Evolutionary conservation across 208 protist genomes (phyloP), one percentile per base, ranked within the genome.

Genomic region (Acanthamoeba healyi): DNA sequence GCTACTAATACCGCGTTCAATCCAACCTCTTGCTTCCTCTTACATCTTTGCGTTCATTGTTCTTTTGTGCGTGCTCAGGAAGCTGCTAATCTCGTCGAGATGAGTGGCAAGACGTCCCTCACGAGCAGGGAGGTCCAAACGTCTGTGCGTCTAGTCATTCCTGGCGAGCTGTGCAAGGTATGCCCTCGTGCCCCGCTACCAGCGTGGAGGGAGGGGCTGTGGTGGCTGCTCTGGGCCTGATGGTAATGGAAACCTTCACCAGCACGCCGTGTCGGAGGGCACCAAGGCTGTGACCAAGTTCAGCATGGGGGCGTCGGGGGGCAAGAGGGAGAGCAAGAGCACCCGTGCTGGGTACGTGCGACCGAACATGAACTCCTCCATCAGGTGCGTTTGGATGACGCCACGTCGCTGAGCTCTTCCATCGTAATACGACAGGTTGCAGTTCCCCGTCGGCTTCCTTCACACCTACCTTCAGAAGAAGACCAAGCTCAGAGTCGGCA

Each of bases 211-310:
- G 22, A 61, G 22, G 26, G 29, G 29, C 5, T 3, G 29, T n/a
- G 19, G 26, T 67, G 17, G 26, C 61, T 7, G 5, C 61, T 17
- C 22, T 67, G 61, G 4, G 22, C 17, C 19, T n/a, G 6, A 32
- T 67, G 19, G 44, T 49, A n/a, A n/a, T 49, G 44, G 12, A 12
- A 49, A 49, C 44, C 44, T 49, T 26, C 54, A 61, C 54, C 99
- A 99, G 97, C 99, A 99, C 94, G 99, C 99, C 89, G 99, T 99
- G 96, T 99, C 98, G 51, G 99, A 99, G 97, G 99, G 99, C 63
- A 99, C 99, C 58, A 99, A 99, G 97, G 99, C 99, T 10, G 99
- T 99, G 10, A 98, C 98, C 95, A 99, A 99, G 97, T 99, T 96
- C 95, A 29, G 1, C 10, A 7, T 3, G 19, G 24, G 6, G 19